A percentile compares a stretch with the other conserved stretches of the same genome.
Evolutionary conservation across 179 eudicot genomes (phyloP).

Genomic region (Actinidia polygama): DNA sequence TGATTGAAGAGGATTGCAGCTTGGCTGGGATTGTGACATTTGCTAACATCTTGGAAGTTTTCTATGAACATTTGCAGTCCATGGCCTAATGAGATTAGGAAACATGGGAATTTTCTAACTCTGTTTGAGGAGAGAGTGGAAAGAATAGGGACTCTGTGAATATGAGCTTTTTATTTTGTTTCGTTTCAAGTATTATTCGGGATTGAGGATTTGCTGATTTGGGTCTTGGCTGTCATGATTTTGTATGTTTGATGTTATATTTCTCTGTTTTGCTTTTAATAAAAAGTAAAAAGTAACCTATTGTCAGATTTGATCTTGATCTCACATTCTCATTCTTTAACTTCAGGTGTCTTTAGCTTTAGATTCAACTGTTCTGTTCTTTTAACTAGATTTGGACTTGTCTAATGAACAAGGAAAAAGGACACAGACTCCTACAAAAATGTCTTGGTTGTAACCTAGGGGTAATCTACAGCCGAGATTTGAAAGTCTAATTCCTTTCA

Average conservation of each 20-base stretch:
- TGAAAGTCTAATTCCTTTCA: too few relatives aligned
- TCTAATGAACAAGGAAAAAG: background rate
- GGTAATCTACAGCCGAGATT: too few relatives aligned
- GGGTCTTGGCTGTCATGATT: slow-evolving; percentile 7
- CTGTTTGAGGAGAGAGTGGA: background rate
- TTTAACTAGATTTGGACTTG: background rate
- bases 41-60: slow-evolving; percentile 61
- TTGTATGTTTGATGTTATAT: background rate
- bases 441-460: too few relatives aligned
- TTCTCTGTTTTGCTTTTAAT: background rate
- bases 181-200: background rate
- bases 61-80: slow-evolving; percentile 42
- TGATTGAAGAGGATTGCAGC: slow-evolving; percentile 66
- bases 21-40: slow-evolving; percentile 79
- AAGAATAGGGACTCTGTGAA: background rate
- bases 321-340: background rate
- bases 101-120: background rate
- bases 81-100: slow-evolving; percentile 17
- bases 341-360: background rate
- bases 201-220: background rate
- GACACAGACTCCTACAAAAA: background rate
- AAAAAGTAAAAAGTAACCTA: background rate
- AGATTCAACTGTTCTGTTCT: background rate
- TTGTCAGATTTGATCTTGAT: background rate
- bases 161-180: background rate